Base-by-base conservation (phyloP, 495 filamentous ascomycete genomes). In the Xylaria cubensis region DNA sequence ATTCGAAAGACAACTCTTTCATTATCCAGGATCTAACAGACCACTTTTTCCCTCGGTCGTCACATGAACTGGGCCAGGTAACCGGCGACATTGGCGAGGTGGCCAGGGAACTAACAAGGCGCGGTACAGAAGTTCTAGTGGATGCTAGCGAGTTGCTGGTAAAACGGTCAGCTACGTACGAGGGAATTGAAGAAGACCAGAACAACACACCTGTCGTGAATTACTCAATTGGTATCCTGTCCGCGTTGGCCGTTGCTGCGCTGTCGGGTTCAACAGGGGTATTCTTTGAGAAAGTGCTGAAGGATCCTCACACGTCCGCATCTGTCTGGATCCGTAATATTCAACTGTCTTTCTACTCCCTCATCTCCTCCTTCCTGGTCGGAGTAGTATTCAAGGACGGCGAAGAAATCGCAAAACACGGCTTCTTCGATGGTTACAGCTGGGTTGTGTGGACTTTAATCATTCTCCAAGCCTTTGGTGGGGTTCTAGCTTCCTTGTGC, bases 351-450 rank as follows among this genome's bases (percentile, higher is more conserved):
- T 91, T 98, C 75, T 98, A 97, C 81, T 97, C 94, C 5, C 83
- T 98, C 6, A 93, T 97, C 74, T 92, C 94, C 0, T 93, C 94
- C 1, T 83, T 97, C 0, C 90, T 97, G 72, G 87, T 97, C 70
- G 95, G 94, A 0, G 92, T 99, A 6, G 81, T 97, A 4, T 91
- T 92, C 77, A 92, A 92, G 67, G 96, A 99, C 76, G 96, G 96
- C 13, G 88, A 90, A 68, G 89, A 92, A 67, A 94, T 99, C 69
- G 87, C 91, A 26, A 88, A 90, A 78, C 88, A 92, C 75, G 95
- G 96, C 6, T 93, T 98, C 80, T 98, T 98, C 76, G 91, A 91
- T 24, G 96, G 96, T 9, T 99, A 98, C 83, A 97, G 95, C 80
- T 88, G 87, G 83, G 86, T 95, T 36, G 96, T 98, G 4, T 98